A percentile compares a stretch with the other conserved stretches of the same genome.
phyloP scores from a whole-genome alignment of 2,329 filamentous ascomycete species.

The Beauveria sp. region DNA sequence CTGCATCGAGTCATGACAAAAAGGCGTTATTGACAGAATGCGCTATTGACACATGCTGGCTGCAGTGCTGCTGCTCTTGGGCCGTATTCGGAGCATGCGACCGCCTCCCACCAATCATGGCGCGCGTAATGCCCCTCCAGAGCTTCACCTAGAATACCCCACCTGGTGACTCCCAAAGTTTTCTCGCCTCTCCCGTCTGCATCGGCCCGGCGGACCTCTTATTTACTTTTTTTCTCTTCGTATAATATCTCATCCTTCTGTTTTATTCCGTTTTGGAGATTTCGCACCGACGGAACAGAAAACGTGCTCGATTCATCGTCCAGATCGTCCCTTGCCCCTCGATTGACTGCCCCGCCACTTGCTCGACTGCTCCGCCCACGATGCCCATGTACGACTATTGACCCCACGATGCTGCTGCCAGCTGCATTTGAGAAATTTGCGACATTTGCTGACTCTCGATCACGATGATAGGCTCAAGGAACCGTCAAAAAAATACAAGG shows the following conservation, averaged over 20 bases:
- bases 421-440: background rate
- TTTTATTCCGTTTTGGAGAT: background rate
- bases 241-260: background rate
- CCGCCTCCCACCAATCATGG: background rate
- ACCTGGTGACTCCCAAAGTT: constrained; percentile 2
- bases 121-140: background rate
- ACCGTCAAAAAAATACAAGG: constrained; percentile 69
- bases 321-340: background rate
- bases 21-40: background rate
- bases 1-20: background rate
- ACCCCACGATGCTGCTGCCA: background rate
- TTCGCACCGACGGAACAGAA: background rate
- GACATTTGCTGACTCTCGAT: background rate
- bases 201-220: background rate
- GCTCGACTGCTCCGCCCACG: background rate
- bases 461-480: constrained; percentile 53
- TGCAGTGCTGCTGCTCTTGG: background rate
- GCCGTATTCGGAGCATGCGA: background rate
- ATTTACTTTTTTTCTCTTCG: background rate
- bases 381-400: constrained; percentile 1
- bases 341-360: background rate
- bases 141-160: background rate
- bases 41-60: too few relatives aligned
- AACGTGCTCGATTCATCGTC: background rate
- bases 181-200: background rate